These are phyloP conservation scores for Drechslerella stenobrocha DNA, from an alignment of 2,329 filamentous ascomycete genomes.

Conservation along the genomic window DNA sequence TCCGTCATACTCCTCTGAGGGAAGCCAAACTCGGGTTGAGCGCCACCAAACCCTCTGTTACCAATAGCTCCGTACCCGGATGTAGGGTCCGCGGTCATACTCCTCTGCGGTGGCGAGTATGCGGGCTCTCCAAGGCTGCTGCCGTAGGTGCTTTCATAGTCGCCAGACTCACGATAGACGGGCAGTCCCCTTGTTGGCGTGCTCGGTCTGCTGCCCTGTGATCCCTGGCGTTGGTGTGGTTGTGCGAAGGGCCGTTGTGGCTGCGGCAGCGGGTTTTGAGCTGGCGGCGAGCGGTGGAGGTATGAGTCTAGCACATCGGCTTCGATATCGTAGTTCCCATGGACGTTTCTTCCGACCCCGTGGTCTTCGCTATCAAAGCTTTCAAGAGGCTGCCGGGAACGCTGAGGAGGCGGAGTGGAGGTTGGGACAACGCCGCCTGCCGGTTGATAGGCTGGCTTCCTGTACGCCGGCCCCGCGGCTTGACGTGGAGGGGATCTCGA, in stretches of 20 bases:
- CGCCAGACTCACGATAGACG: conserved; percentile 24
- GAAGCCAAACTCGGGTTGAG: neutral
- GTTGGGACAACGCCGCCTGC: conserved; percentile 9
- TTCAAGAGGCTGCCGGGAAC: neutral
- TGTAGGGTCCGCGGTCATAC: conserved; percentile 30
- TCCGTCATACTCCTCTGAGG: conserved; percentile 32
- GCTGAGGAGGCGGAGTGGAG: conserved; percentile 26
- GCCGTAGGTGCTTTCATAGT: conserved; percentile 25
- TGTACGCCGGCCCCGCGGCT: conserved; percentile 7
- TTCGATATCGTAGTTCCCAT: conserved; percentile 46
- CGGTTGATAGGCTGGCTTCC: conserved; percentile 33
- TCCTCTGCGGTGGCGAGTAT: conserved; percentile 15
- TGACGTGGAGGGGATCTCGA: conserved; percentile 21
- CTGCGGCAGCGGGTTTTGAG: conserved; percentile 27
- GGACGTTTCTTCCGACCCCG: conserved; percentile 39
- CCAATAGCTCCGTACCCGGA: conserved; percentile 7
- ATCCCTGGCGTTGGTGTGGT: conserved; percentile 3
- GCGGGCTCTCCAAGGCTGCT: conserved; percentile 11
- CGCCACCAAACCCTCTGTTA: conserved; percentile 1
- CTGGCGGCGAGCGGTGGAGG: conserved; percentile 19
- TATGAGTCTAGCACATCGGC: conserved; percentile 44
- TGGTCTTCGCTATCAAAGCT: conserved; percentile 38
- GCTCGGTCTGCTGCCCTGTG: conserved; percentile 28
- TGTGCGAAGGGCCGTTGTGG: conserved; percentile 36
- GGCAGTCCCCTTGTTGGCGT: conserved; percentile 35